Evolutionary conservation across 352 stramenopile genomes (phyloP).

Genomic region (Phytopythium aichiense): DNA sequence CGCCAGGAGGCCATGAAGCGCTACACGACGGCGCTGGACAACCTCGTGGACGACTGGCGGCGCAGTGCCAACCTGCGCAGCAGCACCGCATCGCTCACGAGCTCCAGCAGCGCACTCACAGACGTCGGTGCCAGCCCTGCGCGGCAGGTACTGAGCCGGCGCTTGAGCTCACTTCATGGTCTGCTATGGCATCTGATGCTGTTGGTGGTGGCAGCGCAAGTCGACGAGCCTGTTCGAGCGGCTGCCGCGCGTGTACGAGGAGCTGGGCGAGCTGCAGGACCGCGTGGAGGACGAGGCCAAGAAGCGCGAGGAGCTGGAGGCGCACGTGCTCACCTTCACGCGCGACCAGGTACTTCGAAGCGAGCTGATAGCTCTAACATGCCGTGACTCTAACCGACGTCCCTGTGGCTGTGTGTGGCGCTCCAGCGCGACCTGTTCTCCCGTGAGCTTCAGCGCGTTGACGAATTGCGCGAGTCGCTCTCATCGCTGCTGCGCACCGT

Average conservation of each 20-base stretch:
- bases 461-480: constrained; percentile 49
- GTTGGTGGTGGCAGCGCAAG: constrained; percentile 5
- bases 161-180: neutral
- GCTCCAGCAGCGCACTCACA: constrained; percentile 9
- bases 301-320: constrained; percentile 64
- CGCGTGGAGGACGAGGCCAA: constrained; percentile 65
- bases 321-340: constrained; percentile 57
- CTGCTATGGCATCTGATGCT: neutral
- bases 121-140: constrained; percentile 2
- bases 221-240: constrained; percentile 64
- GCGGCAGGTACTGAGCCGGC: neutral
- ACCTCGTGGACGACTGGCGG: constrained; percentile 79
- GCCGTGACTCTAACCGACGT: neutral
- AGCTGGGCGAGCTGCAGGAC: constrained; percentile 62
- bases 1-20: constrained; percentile 75
- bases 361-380: too few species aligned
- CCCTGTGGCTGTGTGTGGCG: neutral
- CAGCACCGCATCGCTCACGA: constrained; percentile 9
- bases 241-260: constrained; percentile 59
- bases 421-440: constrained; percentile 40
- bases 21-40: constrained; percentile 73
- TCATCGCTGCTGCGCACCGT: constrained; percentile 51
- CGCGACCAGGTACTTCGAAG: constrained; percentile 37
- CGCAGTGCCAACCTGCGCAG: constrained; percentile 45
- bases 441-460: constrained; percentile 45